Base-by-base conservation (phyloP, 306 rosid genomes). In the Dryas drummondii region DNA sequence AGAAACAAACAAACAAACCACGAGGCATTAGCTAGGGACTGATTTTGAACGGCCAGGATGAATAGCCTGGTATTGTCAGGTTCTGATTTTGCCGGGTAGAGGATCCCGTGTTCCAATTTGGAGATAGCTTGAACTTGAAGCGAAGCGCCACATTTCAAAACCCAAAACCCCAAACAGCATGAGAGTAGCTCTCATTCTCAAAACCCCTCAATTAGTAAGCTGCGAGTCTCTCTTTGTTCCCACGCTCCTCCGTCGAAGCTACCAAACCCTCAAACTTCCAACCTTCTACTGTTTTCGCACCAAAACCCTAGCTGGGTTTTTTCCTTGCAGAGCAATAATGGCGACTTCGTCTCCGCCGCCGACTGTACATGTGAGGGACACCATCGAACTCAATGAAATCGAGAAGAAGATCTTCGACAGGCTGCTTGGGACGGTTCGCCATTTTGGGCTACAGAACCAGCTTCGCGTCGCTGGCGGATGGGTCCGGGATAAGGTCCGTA, bases 391-490 rank as follows among this genome's bases (percentile, higher is more conserved):
- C 66, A 86, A 96, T 51, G 75, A 78, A 52, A 14, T 14, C 19
- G 98, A 94, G 86, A 72, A 79, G 76, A 82, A 73, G 65, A 94
- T 94, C 51, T 94, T 94, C 55, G 82, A 91, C 6, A 78, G 94
- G 66, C 97, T 94, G 72, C 87, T 86, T 45, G 83, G 86, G 7
- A 88, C 96, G 52, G 91, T 91, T 46, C 82, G 79, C 52, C 91
- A 84, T 77, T 90, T 80, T 14, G 77, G 82, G 50, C 96, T 94
- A 53, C 71, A 79, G 48, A 88, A 84, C 68, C 88, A 94, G 78
- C 98, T 94, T 70, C 96, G 97, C 0, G 96, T 94, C 10, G 98
- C 98, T n/a, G 97, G 98, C 56, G 98, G 98, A 66, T 94, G 96
- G 96, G 96, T 94, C 52, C 96, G 97, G 42, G 98, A 94, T 71